Percentiles rank a stretch among this genome's conserved stretches.
Conservation (phyloP, 352 stramenopile genomes). For the Paralagenidium karlingii region DNA sequence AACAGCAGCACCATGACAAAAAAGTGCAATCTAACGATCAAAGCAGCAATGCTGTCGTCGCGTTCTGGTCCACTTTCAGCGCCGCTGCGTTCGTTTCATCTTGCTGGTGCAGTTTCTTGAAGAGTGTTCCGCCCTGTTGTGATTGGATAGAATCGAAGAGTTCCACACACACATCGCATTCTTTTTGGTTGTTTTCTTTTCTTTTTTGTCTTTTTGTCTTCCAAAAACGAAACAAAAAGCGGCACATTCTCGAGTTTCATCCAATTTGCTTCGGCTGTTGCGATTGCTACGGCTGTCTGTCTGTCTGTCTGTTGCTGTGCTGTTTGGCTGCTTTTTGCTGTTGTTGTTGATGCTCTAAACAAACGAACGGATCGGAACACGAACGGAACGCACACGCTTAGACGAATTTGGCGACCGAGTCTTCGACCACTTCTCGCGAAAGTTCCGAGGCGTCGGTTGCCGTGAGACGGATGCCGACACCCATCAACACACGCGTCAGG, state of each 20-base stretch:
- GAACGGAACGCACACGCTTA: constrained; percentile 4
- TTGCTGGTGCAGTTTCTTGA: no score
- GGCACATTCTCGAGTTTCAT: not conserved
- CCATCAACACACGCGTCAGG: constrained; percentile 89
- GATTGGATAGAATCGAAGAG: no score
- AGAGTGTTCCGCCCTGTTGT: no score
- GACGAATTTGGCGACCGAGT: constrained; percentile 67
- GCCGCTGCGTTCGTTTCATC: no score
- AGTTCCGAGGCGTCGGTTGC: constrained; percentile 87
- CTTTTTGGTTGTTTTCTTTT: not conserved
- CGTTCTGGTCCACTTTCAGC: no score
- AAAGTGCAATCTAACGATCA: no score
- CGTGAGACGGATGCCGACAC: constrained; percentile 92
- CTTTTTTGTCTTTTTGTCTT: constrained; percentile 2
- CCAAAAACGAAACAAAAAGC: not conserved
- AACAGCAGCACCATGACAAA: no score
- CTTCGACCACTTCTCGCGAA: constrained; percentile 59
- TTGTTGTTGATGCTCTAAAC: not conserved
- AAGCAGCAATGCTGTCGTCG: no score
- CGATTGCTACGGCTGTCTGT: constrained; percentile 1
- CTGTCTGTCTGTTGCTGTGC: constrained; percentile 1
- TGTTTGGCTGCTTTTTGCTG: not conserved
- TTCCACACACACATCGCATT: no score
- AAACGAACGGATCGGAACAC: not conserved
- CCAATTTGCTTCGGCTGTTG: constrained; percentile 1